These are phyloP conservation scores for Herpotrichia juniperi DNA, from an alignment of 2,329 filamentous ascomycete genomes.

Conservation along the genomic window DNA sequence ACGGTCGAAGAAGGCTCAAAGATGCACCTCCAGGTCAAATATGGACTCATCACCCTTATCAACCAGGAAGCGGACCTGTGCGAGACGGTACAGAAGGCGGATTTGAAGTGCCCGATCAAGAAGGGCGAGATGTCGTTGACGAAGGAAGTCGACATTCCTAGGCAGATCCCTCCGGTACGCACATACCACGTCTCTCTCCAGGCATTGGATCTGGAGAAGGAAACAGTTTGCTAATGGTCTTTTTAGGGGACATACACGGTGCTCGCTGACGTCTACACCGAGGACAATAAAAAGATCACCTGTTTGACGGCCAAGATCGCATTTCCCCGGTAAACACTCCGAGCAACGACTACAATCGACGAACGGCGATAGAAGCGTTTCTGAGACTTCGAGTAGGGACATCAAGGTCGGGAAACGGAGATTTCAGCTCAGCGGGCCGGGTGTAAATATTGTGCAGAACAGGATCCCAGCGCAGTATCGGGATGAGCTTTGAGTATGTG, in stretches of 20 bases:
- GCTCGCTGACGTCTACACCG: conserved; percentile 80
- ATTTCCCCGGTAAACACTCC: conserved; percentile 57
- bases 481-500: conserved; percentile 36
- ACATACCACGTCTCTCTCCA: background rate
- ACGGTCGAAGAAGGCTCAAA: conserved; percentile 78
- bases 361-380: conserved; percentile 9
- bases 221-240: conserved; percentile 15
- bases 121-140: conserved; percentile 74
- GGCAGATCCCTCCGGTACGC: conserved; percentile 86
- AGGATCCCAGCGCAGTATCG: conserved; percentile 28
- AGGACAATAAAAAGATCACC: conserved; percentile 76
- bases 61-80: conserved; percentile 83
- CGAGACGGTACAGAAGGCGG: conserved; percentile 85
- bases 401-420: conserved; percentile 38
- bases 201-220: background rate
- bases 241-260: conserved; percentile 86
- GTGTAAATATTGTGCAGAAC: conserved; percentile 42
- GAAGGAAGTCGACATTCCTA: conserved; percentile 85
- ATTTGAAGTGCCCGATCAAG: conserved; percentile 86
- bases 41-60: conserved; percentile 89
- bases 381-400: conserved; percentile 25
- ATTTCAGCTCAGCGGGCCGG: conserved; percentile 41
- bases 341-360: conserved; percentile 8
- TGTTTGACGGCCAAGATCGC: conserved; percentile 79
- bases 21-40: conserved; percentile 86